Evolutionary conservation across 1,284 basidiomycete genomes (phyloP), one percentile per base, ranked within the genome.

Genomic region (Pulveroboletus sp.): DNA sequence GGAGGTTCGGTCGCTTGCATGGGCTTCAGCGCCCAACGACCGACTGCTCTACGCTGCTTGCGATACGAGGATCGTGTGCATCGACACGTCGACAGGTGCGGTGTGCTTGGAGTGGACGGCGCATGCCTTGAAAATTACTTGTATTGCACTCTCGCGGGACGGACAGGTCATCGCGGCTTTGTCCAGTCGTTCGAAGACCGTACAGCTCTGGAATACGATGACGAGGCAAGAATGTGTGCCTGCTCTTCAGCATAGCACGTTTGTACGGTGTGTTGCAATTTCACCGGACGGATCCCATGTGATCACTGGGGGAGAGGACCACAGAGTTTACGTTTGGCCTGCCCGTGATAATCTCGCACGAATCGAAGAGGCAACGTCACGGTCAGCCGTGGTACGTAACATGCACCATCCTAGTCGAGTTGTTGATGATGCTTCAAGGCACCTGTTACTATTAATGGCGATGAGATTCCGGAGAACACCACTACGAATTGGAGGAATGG

Each of bases 241-340:
- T n/a, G 11, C 39, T 15, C 49, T 58, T 18, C 18, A 42, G 9
- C 49, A 51, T 29, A 2, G 5, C 3, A 12, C 36, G 18, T 25
- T 3, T 7, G 39, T 57, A 17, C 17, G 22, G 38, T 45, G 31
- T 24, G 24, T 28, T 26, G 56, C 56, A 1, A 26, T 58, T 36
- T 57, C 56, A 14, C 33, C 39, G 2, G 35, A 56, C 33, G 48
- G 43, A 26, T 24, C 44, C 29, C 35, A 48, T 28, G 43, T 58
- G 39, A 46, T 51, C 15, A 42, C 35, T 25, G 55, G 57, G 3
- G 44, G 39, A 25, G 44, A 43, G 10, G 49, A 58, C 35, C 2
- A 5, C 31, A 36, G 36, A 3, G 36, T 57, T 25, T 49, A 24
- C 31, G 24, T 56, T 26, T 56, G 56, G 52, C 38, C 14, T 4